Percentiles rank a stretch among this genome's conserved stretches.
These are phyloP conservation scores for Tuber indicum DNA, from an alignment of 495 filamentous ascomycete species.

Conservation along the genomic window DNA sequence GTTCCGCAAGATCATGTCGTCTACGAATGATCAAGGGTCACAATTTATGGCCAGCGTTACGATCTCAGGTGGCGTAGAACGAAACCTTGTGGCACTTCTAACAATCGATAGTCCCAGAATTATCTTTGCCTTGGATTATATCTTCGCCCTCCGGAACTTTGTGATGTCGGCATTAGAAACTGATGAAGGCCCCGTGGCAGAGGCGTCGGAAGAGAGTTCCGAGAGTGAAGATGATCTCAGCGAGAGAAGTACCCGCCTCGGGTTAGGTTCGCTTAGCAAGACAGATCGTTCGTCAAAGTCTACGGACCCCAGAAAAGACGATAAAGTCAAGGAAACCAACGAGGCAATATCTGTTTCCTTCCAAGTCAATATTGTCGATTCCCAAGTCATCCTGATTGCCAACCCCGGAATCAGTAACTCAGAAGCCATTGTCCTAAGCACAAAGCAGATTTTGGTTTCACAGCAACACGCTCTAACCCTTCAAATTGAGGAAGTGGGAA, in stretches of 20 bases:
- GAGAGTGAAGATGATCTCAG: conserved; percentile 27
- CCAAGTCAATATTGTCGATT: conserved; percentile 87
- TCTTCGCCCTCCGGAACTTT: conserved; percentile 83
- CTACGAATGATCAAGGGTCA: conserved; percentile 85
- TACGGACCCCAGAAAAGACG: not conserved
- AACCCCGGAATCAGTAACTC: conserved; percentile 84
- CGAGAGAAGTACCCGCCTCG: conserved; percentile 14
- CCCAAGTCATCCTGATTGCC: conserved; percentile 89
- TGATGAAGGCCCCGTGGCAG: conserved; percentile 37
- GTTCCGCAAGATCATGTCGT: conserved; percentile 95
- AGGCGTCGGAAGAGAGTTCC: conserved; percentile 24
- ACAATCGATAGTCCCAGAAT: conserved; percentile 94
- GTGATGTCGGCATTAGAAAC: conserved; percentile 46
- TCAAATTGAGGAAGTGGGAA: conserved; percentile 85
- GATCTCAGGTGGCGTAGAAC: conserved; percentile 78
- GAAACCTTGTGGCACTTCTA: conserved; percentile 79
- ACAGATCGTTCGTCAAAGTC: conserved; percentile 11
- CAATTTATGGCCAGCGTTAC: conserved; percentile 97
- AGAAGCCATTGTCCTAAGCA: conserved; percentile 90
- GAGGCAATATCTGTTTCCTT: conserved; percentile 70
- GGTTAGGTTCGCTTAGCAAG: conserved; percentile 7
- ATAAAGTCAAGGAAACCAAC: conserved; percentile 4
- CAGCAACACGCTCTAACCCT: conserved; percentile 90
- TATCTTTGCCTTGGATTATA: conserved; percentile 90
- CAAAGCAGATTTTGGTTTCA: conserved; percentile 85